These are phyloP conservation scores for Zygosaccharomyces siamensis DNA, from an alignment of 805 yeast species.

Conservation along the genomic window DNA sequence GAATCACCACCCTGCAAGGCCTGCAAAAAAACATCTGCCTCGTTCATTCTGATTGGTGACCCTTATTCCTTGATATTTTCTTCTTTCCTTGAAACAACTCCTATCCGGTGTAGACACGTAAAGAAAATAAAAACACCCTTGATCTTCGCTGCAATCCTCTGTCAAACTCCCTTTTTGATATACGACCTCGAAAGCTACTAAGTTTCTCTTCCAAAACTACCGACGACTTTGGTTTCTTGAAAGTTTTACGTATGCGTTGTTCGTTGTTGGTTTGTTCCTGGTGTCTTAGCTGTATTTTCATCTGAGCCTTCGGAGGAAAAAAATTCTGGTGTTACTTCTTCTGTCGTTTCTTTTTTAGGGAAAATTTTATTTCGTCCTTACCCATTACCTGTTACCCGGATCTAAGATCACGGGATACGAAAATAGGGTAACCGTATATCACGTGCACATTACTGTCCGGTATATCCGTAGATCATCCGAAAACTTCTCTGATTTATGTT, in stretches of 20 bases:
- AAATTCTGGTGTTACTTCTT: not conserved
- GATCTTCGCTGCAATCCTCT: too few species aligned
- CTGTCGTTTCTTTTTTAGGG: not conserved
- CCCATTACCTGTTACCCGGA: not conserved
- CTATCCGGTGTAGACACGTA: not conserved
- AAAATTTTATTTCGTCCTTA: not conserved
- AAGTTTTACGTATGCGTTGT: not conserved
- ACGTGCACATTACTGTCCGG: not conserved
- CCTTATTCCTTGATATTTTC: not conserved
- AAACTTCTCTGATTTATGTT: too few species aligned
- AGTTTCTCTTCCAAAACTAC: too few species aligned
- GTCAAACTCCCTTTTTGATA: too few species aligned
- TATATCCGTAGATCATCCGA: not conserved
- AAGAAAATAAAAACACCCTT: not conserved
- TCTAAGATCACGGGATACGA: not conserved
- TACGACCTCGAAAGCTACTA: too few species aligned
- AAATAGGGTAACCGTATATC: not conserved
- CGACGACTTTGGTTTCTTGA: not conserved
- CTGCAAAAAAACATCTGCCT: slow-evolving; percentile 5
- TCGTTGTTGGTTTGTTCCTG: not conserved
- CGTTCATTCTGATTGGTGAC: not conserved
- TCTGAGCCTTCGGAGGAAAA: not conserved
- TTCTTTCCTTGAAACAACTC: not conserved
- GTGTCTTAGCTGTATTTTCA: not conserved
- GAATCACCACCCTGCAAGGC: slow-evolving; percentile 3